Base-by-base conservation (phyloP, 768 basidiomycete species). In the Piloderma croceum region DNA sequence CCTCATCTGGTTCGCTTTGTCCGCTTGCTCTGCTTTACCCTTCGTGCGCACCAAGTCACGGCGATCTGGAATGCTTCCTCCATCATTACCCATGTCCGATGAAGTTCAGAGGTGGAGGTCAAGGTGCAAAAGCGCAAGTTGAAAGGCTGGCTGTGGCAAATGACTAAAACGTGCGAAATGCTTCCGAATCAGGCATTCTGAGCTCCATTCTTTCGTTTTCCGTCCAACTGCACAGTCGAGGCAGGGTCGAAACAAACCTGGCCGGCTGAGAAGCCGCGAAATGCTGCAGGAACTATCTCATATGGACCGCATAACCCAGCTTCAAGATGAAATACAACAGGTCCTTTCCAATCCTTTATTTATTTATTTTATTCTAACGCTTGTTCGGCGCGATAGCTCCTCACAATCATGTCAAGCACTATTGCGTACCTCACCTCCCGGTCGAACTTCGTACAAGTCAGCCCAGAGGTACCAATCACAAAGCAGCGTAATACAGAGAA, bases 221-320 rank as follows among this genome's bases (percentile, higher is more conserved):
- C n/a, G n/a, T n/a, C n/a, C n/a, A n/a, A n/a, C n/a, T n/a, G n/a
- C n/a, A n/a, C n/a, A n/a, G n/a, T n/a, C n/a, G n/a, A n/a, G n/a
- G n/a, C n/a, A n/a, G n/a, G n/a, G n/a, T n/a, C n/a, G n/a, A n/a
- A n/a, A n/a, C n/a, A n/a, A n/a, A n/a, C n/a, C n/a, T n/a, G n/a
- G n/a, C n/a, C n/a, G n/a, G n/a, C n/a, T n/a, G n/a, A n/a, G n/a
- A n/a, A n/a, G n/a, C 79, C 77, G 79, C 76, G 85, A 68, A 69
- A 90, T 90, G 86, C 86, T 90, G 75, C 81, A 87, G 74, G 86
- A 89, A 78, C 66, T 90, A 61, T 79, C 86, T 62, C 81, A 88
- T 71, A 92, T 92, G 91, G 90, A 93, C 73, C 83, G 90, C 65
- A 87, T 93, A 61, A 92, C 91, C 7, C 91, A 93, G 61, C 80